Base-by-base conservation (phyloP, 495 filamentous ascomycete species). In the Penicillium nucicola region DNA sequence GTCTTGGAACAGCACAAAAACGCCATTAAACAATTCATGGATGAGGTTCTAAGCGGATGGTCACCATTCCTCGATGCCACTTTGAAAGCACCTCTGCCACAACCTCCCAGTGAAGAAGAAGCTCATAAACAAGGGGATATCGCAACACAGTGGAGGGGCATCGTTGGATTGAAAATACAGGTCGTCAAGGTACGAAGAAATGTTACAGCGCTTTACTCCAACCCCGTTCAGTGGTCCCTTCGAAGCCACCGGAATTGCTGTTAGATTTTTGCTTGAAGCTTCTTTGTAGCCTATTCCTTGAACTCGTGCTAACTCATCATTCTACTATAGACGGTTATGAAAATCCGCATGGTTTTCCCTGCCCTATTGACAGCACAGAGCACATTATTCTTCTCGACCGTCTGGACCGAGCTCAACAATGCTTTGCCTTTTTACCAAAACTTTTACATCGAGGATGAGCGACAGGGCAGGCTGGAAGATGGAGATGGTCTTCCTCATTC, bases 401-500 rank as follows among this genome's bases (percentile, higher is more conserved):
- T 88, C 14, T 98, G 93, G 93, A 77, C 86, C 43, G 91, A 96
- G 63, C 75, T 98, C 4, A 80, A 82, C 28, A 77, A 79, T 15
- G 75, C 93, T 15, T 83, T 89, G 48, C 68, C 72, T 5, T 62
- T 84, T 13, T 96, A 96, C 58, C 80, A 87, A 53, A 76, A 82
- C 45, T 82, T 95, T 61, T 98, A 92, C 68, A 87, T 96, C 55
- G 75, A 88, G 45, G 82, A 89, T 49, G 87, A 95, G 46, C 81
- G 85, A 30, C 90, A 98, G 69, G 85, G 90, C 36, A 82, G 92
- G 15, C 66, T 97, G 41, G 92, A 95, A 61, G 92, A 98, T 67
- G 81, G 84, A 10, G 93, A 98, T 65, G 82, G 86, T 19, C 77
- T 98, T n/a, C 90, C 95, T 0, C 95, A 92, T 67, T 92, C 90